These are phyloP conservation scores for Annulohypoxylon moriforme DNA, from an alignment of 495 filamentous ascomycete species.

Conservation along the genomic window DNA sequence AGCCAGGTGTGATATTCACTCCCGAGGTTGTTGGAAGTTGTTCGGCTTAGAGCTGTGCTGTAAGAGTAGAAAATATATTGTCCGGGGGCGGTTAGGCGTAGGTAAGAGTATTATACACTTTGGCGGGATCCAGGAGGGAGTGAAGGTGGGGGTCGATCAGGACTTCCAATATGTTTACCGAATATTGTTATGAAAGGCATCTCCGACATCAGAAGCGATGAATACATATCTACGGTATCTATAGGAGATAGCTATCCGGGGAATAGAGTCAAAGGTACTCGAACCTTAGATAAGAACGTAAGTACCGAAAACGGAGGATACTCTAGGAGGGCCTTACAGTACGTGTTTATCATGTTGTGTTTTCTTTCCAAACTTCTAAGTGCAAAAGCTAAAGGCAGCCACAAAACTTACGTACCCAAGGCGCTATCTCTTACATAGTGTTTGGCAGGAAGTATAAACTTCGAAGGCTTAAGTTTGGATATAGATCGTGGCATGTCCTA, in stretches of 20 bases:
- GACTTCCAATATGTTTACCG: background rate
- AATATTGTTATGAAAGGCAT: background rate
- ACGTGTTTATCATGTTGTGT: background rate
- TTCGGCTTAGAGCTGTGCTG: background rate
- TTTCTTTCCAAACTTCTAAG: background rate
- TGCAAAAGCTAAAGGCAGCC: background rate
- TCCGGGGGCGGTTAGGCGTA: background rate
- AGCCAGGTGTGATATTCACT: too few species aligned
- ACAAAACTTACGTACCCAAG: constrained; percentile 2
- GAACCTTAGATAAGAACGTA: constrained; percentile 22
- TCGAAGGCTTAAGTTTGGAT: constrained; percentile 13
- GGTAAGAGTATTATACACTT: background rate
- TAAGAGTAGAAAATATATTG: background rate
- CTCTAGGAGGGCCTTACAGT: background rate
- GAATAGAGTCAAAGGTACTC: constrained; percentile 1
- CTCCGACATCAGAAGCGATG: background rate
- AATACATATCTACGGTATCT: background rate
- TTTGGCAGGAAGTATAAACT: background rate
- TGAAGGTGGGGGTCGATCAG: background rate
- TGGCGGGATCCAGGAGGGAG: background rate
- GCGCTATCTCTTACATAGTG: background rate
- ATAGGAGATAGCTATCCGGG: background rate
- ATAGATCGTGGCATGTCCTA: too few species aligned
- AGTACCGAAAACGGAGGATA: background rate
- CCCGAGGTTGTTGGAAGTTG: too few species aligned